Conservation (phyloP, 257 asterid species). For the Nicotiana otophora region DNA sequence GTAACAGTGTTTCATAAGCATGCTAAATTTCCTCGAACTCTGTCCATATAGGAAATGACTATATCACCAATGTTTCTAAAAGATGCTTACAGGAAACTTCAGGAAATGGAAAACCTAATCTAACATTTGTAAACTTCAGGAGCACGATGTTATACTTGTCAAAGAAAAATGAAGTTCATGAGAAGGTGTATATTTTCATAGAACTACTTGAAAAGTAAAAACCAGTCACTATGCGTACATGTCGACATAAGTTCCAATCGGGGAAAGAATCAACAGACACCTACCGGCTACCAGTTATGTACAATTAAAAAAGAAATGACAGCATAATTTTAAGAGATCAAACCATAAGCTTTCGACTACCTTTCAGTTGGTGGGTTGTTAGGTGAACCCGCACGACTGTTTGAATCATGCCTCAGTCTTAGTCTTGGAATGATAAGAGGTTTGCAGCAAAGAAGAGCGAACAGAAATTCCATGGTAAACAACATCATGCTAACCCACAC, state of each 20-base stretch:
- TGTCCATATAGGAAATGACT: background rate
- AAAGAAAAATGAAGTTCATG: background rate
- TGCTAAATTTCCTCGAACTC: background rate
- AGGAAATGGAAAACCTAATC: background rate
- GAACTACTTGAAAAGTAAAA: background rate
- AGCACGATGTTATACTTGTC: background rate
- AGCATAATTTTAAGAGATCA: background rate
- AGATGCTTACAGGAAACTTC: background rate
- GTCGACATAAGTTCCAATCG: background rate
- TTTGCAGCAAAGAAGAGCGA: conserved; percentile 67
- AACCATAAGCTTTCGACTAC: conserved; percentile 2
- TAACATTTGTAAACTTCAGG: background rate
- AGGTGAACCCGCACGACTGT: conserved; percentile 20
- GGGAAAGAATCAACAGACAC: background rate
- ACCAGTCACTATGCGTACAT: background rate
- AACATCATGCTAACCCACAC: conserved; percentile 73
- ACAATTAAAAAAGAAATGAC: conserved; percentile 2
- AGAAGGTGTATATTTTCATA: background rate
- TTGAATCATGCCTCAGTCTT: conserved; percentile 30
- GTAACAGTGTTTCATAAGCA: background rate
- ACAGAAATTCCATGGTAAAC: conserved; percentile 50
- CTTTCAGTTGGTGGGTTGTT: conserved; percentile 18
- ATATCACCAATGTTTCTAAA: background rate
- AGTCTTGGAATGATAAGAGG: conserved; percentile 60
- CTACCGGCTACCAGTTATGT: background rate